Percentiles rank a stretch among this genome's conserved stretches.
Conservation (phyloP, 164 flowering plant genomes). For the Nelumbo lutea region DNA sequence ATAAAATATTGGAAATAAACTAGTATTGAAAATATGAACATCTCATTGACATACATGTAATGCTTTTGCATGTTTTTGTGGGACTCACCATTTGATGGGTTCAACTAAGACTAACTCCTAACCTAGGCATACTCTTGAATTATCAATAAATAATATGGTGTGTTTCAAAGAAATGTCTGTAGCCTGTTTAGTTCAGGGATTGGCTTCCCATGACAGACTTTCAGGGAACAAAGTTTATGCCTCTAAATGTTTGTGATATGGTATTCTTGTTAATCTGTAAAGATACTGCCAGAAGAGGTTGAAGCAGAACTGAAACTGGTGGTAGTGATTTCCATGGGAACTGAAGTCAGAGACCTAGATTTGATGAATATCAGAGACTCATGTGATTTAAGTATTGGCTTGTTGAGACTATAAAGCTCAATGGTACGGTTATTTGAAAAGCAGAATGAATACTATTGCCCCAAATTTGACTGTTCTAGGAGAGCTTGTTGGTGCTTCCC, state of each 20-base stretch:
- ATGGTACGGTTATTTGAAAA: slow-evolving; percentile 74
- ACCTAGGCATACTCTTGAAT: too few relatives aligned
- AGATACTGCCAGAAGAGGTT: slow-evolving; percentile 68
- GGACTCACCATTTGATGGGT: too few relatives aligned
- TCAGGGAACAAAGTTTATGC: too few relatives aligned
- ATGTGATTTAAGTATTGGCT: slow-evolving; percentile 76
- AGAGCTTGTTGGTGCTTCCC: slow-evolving; percentile 94
- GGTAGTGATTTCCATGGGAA: slow-evolving; percentile 88
- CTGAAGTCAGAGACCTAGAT: slow-evolving; percentile 88
- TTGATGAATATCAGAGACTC: slow-evolving; percentile 72
- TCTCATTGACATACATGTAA: too few relatives aligned
- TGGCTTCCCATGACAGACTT: too few relatives aligned
- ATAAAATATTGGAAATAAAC: too few relatives aligned
- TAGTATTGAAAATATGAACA: too few relatives aligned
- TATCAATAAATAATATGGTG: too few relatives aligned
- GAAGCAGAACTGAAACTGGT: slow-evolving; percentile 86
- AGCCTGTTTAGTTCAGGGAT: too few relatives aligned
- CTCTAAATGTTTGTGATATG: neutral
- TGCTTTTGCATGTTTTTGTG: too few relatives aligned
- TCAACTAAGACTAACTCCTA: too few relatives aligned
- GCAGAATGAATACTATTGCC: slow-evolving; percentile 85
- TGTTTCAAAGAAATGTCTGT: too few relatives aligned
- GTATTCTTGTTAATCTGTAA: slow-evolving; percentile 3
- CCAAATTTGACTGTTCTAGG: slow-evolving; percentile 90
- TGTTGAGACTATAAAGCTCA: slow-evolving; percentile 87